Base-by-base conservation (phyloP, 768 basidiomycete species). In the Psilocybe subaeruginosa region DNA sequence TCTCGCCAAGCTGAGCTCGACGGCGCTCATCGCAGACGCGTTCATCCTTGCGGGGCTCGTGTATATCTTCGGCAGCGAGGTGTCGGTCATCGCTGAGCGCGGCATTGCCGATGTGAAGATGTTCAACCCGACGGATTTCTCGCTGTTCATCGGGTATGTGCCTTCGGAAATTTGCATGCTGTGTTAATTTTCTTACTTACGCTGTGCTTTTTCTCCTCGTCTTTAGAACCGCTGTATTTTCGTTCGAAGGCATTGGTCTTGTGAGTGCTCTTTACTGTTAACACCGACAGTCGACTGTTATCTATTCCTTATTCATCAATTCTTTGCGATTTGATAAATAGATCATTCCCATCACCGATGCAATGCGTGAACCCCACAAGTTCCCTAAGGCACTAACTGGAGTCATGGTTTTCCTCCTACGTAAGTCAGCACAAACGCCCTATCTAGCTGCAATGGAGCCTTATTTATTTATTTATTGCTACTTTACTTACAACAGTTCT, bases 231-330 rank as follows among this genome's bases (percentile, higher is more conserved):
- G 97, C 97, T 3, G 97, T 98, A 31, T 99, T 99, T 75, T 94
- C 97, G 1, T 99, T 99, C 68, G 97, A 99, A 75, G 97, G 97
- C 8, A 94, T 99, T 66, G 97, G 97, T 51, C 78, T 99, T 75
- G 90, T 91, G 66, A 66, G 86, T 54, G 23, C 17, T 46, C 33
- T 50, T 49, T 9, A 45, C 53, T 19, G 23, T 23, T 23, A 23
- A 23, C 23, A 23, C 23, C 2, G 23, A 23, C 23, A 23, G 23
- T 46, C 50, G 47, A 54, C 37, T 37, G 59, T 16, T 58, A 17
- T 35, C 9, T 4, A 27, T 11, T 27, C 2, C 6, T n/a, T 12
- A 12, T 50, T 11, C 16, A 6, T 50, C 16, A 30, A 50, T 17
- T 48, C 17, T 19, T 23, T 19, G 14, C 6, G 4, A 11, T 50